These are phyloP conservation scores for Verticillium nonalfalfae DNA, from an alignment of 2,329 filamentous ascomycete species.

Conservation along the genomic window DNA sequence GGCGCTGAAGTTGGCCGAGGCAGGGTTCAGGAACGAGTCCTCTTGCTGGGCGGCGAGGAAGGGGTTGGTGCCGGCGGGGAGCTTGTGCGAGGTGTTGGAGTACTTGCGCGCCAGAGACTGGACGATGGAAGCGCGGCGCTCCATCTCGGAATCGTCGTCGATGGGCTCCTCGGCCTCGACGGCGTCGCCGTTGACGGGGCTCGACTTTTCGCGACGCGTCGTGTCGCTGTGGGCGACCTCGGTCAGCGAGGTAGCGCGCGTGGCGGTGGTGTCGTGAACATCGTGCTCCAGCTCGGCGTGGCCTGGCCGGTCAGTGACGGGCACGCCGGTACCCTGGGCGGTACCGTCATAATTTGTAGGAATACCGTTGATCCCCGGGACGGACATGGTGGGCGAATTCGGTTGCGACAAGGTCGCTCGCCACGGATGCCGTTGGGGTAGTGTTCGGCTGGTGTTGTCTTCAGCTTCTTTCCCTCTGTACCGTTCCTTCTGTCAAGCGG, in stretches of 20 bases:
- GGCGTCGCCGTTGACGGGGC: constrained; percentile 10
- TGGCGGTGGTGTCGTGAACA: constrained; percentile 19
- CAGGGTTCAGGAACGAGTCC: constrained; percentile 47
- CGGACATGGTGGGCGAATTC: constrained; percentile 27
- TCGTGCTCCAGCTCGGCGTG: constrained; percentile 20
- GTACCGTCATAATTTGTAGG: constrained; percentile 44
- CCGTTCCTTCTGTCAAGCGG: neutral
- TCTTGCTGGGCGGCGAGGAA: constrained; percentile 40
- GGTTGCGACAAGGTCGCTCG: neutral
- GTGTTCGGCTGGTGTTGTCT: neutral
- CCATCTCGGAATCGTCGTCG: constrained; percentile 35
- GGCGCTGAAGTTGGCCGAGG: constrained; percentile 44
- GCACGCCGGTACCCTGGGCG: constrained; percentile 32
- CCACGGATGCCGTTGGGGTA: neutral
- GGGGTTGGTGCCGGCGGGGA: constrained; percentile 34
- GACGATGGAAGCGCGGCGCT: constrained; percentile 44
- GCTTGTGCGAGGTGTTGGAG: constrained; percentile 37
- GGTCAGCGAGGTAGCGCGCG: constrained; percentile 28
- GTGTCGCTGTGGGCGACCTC: constrained; percentile 23
- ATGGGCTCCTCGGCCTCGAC: constrained; percentile 15
- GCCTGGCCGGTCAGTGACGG: constrained; percentile 19
- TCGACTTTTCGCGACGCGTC: constrained; percentile 12
- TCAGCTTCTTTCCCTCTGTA: neutral
- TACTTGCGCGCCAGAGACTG: constrained; percentile 50
- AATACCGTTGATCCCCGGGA: constrained; percentile 28